phyloP scores from a whole-genome alignment of 192 early-diverging fungal genomes.

The Mortierella hygrophila region DNA sequence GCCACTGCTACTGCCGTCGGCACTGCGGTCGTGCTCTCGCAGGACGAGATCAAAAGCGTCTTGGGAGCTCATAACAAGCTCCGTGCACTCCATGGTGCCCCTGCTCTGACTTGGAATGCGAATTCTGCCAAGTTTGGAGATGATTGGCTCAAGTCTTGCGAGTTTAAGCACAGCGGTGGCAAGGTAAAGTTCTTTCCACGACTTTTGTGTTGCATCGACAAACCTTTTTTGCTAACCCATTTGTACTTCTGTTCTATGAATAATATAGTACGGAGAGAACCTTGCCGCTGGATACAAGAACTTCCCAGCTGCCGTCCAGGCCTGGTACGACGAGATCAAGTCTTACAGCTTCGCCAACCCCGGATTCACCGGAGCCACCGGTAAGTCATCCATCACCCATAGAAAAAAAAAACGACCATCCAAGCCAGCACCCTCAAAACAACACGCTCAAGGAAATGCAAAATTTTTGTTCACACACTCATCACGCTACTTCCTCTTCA shows the following conservation, averaged over 20 bases:
- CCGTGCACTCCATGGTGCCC: constrained; percentile 40
- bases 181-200: not conserved
- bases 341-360: constrained; percentile 46
- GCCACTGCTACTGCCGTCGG: not conserved
- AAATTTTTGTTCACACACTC: not conserved
- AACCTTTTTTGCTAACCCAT: not conserved
- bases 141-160: constrained; percentile 34
- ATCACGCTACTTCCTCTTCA: not conserved
- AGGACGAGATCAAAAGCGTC: constrained; percentile 14
- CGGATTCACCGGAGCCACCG: constrained; percentile 39
- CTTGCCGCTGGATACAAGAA: constrained; percentile 47
- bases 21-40: not conserved
- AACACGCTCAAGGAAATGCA: not conserved
- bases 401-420: not conserved
- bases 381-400: not conserved
- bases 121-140: constrained; percentile 43
- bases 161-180: constrained; percentile 48
- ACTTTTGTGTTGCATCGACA: not conserved
- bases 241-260: not conserved
- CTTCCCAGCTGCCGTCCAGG: constrained; percentile 19
- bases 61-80: constrained; percentile 37
- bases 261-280: constrained; percentile 57
- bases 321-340: constrained; percentile 55
- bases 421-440: not conserved
- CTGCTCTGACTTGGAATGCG: constrained; percentile 38